A percentile compares a stretch with the other conserved stretches of the same genome.
These are phyloP conservation scores for Cladosporium sp. DNA, from an alignment of 2,329 filamentous ascomycete genomes.

Conservation along the genomic window DNA sequence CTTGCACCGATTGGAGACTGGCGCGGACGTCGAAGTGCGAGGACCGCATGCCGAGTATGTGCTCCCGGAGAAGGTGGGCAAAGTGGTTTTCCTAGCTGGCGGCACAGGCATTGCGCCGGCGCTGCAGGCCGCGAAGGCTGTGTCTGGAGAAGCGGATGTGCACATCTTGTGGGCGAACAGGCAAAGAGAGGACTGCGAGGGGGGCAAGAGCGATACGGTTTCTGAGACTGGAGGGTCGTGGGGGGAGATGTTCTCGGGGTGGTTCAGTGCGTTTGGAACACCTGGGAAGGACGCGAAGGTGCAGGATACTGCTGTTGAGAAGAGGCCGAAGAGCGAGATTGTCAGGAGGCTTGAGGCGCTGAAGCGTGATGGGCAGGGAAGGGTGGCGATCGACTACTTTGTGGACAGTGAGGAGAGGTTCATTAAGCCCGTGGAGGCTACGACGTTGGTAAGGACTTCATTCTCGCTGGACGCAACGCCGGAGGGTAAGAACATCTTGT, in stretches of 20 bases:
- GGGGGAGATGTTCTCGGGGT: conserved; percentile 13
- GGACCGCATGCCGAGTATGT: conserved; percentile 73
- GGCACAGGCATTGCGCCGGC: conserved; percentile 92
- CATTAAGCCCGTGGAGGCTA: conserved; percentile 53
- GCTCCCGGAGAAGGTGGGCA: conserved; percentile 54
- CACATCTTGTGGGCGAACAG: conserved; percentile 83
- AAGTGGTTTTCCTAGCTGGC: conserved; percentile 82
- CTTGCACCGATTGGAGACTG: conserved; percentile 62
- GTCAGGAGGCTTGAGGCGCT: conserved; percentile 65
- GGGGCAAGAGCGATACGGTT: conserved; percentile 56
- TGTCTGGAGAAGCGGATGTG: conserved; percentile 55
- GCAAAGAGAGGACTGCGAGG: conserved; percentile 64
- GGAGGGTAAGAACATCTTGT: conserved; percentile 64
- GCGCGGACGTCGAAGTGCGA: conserved; percentile 70
- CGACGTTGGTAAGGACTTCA: conserved; percentile 23
- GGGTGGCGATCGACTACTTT: conserved; percentile 70
- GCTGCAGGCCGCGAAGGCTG: conserved; percentile 71
- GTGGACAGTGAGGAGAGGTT: conserved; percentile 77
- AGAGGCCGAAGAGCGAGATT: conserved; percentile 49
- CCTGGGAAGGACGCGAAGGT: conserved; percentile 1
- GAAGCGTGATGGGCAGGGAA: conserved; percentile 44
- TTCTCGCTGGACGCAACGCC: conserved; percentile 24
- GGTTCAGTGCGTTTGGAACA: conserved; percentile 19
- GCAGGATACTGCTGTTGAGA: conserved; percentile 9
- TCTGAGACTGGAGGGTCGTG: conserved; percentile 21